Percentiles rank a stretch among this genome's conserved stretches.
Conservation (phyloP, 2,329 filamentous ascomycete species). For the Capronia coronata region DNA sequence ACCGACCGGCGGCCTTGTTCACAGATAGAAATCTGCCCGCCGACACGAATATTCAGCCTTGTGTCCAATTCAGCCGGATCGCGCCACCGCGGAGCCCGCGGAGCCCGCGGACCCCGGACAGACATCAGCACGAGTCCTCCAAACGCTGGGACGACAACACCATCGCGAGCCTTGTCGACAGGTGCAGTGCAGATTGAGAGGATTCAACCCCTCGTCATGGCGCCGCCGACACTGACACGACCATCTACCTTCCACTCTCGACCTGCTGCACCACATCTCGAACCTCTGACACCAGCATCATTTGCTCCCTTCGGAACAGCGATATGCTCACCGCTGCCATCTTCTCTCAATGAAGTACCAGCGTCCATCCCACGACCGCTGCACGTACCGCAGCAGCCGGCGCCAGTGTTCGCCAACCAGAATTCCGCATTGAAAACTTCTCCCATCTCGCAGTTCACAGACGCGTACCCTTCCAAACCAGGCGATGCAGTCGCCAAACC, state of each 20-base stretch:
- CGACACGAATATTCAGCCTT: too few relatives aligned
- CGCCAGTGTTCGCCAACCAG: slow-evolving; percentile 67
- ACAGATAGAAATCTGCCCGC: too few relatives aligned
- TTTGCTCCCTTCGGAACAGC: slow-evolving; percentile 81
- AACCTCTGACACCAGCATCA: slow-evolving; percentile 59
- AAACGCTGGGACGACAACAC: too few relatives aligned
- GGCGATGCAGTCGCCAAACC: slow-evolving; percentile 47
- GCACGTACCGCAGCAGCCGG: slow-evolving; percentile 37
- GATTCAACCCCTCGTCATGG: slow-evolving; percentile 5
- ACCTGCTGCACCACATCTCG: slow-evolving; percentile 44
- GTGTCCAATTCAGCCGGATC: too few relatives aligned
- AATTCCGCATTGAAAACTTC: slow-evolving; percentile 81
- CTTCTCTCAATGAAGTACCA: slow-evolving; percentile 41
- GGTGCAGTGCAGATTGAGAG: neutral
- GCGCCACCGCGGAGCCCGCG: too few relatives aligned
- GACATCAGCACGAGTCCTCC: too few relatives aligned
- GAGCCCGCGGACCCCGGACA: too few relatives aligned
- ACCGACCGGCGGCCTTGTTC: too few relatives aligned
- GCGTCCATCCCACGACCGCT: slow-evolving; percentile 33
- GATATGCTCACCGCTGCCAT: slow-evolving; percentile 62
- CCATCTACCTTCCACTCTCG: neutral
- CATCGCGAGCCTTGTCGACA: too few relatives aligned
- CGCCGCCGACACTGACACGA: slow-evolving; percentile 11
- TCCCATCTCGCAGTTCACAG: slow-evolving; percentile 64
- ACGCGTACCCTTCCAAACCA: slow-evolving; percentile 57